These are phyloP conservation scores for Xylaria hypoxylon DNA, from an alignment of 2,329 filamentous ascomycete species.

Conservation along the genomic window DNA sequence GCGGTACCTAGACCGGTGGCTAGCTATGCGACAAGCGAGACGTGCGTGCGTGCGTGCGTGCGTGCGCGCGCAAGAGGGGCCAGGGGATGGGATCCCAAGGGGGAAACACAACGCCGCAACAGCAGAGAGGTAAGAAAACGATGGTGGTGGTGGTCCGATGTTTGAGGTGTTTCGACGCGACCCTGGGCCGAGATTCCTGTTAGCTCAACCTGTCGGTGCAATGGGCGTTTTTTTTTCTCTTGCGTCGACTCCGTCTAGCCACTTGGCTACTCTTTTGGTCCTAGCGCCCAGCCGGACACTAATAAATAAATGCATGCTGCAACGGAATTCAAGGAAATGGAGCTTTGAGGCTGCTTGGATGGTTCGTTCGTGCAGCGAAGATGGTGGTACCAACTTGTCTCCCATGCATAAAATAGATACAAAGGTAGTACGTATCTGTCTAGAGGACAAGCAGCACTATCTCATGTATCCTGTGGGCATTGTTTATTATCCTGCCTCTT, in stretches of 20 bases:
- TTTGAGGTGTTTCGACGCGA: conserved; percentile 53
- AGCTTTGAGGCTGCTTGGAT: conserved; percentile 49
- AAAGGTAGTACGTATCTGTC: conserved; percentile 21
- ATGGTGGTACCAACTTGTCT: conserved; percentile 32
- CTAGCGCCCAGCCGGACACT: conserved; percentile 44
- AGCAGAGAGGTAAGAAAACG: conserved; percentile 37
- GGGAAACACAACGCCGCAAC: conserved; percentile 40
- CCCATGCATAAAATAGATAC: conserved; percentile 35
- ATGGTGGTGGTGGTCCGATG: conserved; percentile 49
- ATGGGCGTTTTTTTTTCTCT: conserved; percentile 49
- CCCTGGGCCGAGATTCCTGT: conserved; percentile 53
- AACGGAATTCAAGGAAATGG: conserved; percentile 46
- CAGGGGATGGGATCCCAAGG: conserved; percentile 41
- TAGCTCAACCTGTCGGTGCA: conserved; percentile 49
- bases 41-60: conserved; percentile 38
- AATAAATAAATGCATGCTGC: conserved; percentile 44
- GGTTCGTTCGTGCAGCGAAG: conserved; percentile 45
- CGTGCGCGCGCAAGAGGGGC: conserved; percentile 31
- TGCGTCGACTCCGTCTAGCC: conserved; percentile 39
- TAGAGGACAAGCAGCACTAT: background rate
- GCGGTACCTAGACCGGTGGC: conserved; percentile 43
- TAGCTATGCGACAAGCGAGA: conserved; percentile 42
- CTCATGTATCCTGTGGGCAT: conserved; percentile 27
- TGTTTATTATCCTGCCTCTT: conserved; percentile 33
- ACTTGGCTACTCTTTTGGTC: conserved; percentile 48